Conservation (phyloP, 768 basidiomycete species). For the Psilocybe cyanescens region DNA sequence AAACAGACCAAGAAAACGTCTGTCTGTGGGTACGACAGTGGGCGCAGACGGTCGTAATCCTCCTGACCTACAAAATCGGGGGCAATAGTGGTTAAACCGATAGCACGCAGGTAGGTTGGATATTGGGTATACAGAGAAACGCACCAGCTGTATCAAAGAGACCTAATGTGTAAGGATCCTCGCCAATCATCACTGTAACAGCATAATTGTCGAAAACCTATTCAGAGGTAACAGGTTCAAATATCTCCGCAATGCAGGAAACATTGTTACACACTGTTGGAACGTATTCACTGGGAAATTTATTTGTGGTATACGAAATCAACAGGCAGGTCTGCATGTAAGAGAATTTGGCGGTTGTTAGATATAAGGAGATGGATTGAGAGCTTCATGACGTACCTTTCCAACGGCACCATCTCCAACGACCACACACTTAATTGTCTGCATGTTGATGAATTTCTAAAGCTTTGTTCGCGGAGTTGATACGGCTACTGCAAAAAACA, state of each 20-base stretch:
- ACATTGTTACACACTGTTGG: conserved; percentile 77
- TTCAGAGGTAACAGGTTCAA: conserved; percentile 16
- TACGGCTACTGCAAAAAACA: conserved; percentile 15
- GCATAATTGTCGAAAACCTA: conserved; percentile 98
- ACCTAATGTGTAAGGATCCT: conserved; percentile 98
- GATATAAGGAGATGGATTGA: conserved; percentile 6
- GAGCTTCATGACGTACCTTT: conserved; percentile 67
- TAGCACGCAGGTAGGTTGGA: conserved; percentile 2
- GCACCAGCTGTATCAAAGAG: conserved; percentile 97
- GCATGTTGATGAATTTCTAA: conserved; percentile 57
- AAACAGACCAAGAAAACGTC: conserved; percentile 99
- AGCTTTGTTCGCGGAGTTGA: conserved; percentile 13
- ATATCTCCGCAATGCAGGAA: conserved; percentile 25
- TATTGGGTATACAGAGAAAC: conserved; percentile 31
- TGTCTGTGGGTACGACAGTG: conserved; percentile 99
- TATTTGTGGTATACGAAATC: conserved; percentile 98
- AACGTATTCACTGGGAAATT: conserved; percentile 99
- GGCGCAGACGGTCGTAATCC: conserved; percentile 99
- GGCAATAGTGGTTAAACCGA: conserved; percentile 5
- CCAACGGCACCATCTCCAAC: conserved; percentile 98
- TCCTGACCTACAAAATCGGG: conserved; percentile 78
- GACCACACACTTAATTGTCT: conserved; percentile 97
- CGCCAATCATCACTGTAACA: conserved; percentile 99
- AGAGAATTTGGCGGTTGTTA: not conserved
- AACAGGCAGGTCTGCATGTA: conserved; percentile 84